Evolutionary conservation across 371 early-diverging fungal species (phyloP).

Genomic region (Sporodiniella umbellata): DNA sequence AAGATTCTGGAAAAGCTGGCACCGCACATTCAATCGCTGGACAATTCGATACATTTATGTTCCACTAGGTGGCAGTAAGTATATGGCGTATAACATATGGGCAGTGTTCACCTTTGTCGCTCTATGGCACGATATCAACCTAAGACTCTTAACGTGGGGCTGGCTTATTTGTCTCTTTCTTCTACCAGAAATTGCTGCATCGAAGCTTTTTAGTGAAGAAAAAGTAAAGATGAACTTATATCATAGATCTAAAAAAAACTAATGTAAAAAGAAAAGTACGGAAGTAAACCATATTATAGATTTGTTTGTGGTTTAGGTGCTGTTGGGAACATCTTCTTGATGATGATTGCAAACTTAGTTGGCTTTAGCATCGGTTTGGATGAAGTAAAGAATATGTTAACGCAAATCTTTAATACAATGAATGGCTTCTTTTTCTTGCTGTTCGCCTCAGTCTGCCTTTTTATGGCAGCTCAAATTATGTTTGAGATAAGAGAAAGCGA

Average conservation of each 20-base stretch:
- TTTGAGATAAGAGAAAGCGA: constrained; percentile 82
- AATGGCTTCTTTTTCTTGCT: constrained; percentile 50
- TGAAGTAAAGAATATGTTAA: constrained; percentile 70
- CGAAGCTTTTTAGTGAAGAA: constrained; percentile 53
- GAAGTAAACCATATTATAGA: constrained; percentile 69
- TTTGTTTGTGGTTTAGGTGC: constrained; percentile 82
- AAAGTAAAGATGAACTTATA: too few species aligned
- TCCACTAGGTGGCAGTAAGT: constrained; percentile 80
- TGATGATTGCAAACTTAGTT: constrained; percentile 94
- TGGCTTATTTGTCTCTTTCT: constrained; percentile 88
- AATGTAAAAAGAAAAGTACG: constrained; percentile 49
- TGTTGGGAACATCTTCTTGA: constrained; percentile 84
- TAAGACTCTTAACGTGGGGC: constrained; percentile 88
- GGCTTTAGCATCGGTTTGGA: constrained; percentile 93
- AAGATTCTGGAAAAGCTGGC: constrained; percentile 94
- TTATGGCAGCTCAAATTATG: constrained; percentile 76
- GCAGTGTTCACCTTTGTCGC: constrained; percentile 93
- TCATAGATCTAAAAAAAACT: too few species aligned
- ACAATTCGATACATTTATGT: constrained; percentile 87
- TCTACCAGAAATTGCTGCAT: constrained; percentile 76
- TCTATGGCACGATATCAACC: constrained; percentile 89
- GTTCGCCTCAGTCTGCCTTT: constrained; percentile 52
- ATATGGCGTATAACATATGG: constrained; percentile 69
- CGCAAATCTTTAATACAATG: constrained; percentile 37
- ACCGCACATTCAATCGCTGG: constrained; percentile 90